Conservation (phyloP, 805 yeast species). For the Saccharomycopsis sp. region DNA sequence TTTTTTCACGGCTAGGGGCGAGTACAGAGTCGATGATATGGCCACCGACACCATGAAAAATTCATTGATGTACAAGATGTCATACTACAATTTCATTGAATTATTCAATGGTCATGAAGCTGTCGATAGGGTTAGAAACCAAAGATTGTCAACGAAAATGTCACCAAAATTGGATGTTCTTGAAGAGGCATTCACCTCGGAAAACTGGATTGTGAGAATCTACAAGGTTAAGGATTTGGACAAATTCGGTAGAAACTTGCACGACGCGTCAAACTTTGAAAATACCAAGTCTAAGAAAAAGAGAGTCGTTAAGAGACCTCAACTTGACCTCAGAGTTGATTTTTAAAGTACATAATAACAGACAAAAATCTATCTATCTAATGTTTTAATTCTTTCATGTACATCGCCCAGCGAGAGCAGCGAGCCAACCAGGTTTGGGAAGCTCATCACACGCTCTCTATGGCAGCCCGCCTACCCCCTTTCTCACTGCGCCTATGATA, state of each 20-base stretch:
- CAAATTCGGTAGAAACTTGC: conserved; percentile 73
- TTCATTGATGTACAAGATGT: conserved; percentile 91
- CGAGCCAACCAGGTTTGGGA: too few species aligned
- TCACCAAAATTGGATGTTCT: conserved; percentile 60
- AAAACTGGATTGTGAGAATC: conserved; percentile 94
- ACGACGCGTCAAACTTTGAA: conserved; percentile 49
- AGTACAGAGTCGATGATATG: conserved; percentile 73
- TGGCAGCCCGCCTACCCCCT: too few species aligned
- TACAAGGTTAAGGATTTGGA: conserved; percentile 88
- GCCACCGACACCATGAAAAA: conserved; percentile 85
- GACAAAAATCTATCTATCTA: not conserved
- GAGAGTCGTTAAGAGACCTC: conserved; percentile 47
- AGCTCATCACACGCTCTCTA: too few species aligned
- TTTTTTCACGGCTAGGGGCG: conserved; percentile 80
- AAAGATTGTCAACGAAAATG: conserved; percentile 48
- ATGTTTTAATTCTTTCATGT: too few species aligned
- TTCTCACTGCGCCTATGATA: too few species aligned
- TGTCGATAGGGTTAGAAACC: conserved; percentile 83
- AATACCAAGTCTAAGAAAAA: conserved; percentile 34
- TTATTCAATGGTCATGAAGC: conserved; percentile 53
- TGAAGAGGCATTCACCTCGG: conserved; percentile 92
- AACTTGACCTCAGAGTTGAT: conserved; percentile 39
- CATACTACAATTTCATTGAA: conserved; percentile 79
- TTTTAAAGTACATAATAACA: not conserved
- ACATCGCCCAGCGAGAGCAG: too few species aligned